phyloP scores from a whole-genome alignment of 129 eudicot genomes.

The Apium graveolens region DNA sequence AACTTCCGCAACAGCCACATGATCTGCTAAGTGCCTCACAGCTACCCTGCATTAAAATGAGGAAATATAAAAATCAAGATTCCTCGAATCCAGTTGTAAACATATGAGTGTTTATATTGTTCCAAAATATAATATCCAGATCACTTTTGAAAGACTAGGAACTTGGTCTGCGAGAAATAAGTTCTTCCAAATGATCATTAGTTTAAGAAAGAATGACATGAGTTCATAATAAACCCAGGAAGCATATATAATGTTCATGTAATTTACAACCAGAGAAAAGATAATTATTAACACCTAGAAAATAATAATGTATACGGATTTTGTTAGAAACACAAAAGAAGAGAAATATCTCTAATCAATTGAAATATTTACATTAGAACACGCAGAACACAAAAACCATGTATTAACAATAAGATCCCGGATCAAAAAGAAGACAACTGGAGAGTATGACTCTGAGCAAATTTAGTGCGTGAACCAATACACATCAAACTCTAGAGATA shows the following conservation, averaged over 20 bases:
- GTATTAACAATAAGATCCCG: neutral
- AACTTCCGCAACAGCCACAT: slow-evolving; percentile 65
- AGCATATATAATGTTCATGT: neutral
- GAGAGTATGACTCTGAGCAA: no score
- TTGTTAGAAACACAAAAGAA: neutral
- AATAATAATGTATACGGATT: no score
- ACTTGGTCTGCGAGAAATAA: neutral
- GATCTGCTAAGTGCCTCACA: slow-evolving; percentile 70
- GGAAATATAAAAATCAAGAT: neutral
- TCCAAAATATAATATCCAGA: no score
- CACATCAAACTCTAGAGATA: neutral
- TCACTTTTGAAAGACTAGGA: neutral
- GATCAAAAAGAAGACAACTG: neutral
- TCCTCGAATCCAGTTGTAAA: neutral
- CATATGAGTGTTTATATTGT: no score
- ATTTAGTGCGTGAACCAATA: neutral
- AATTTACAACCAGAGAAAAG: neutral
- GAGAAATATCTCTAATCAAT: neutral
- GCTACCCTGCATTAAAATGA: slow-evolving; percentile 56
- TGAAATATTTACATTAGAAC: neutral
- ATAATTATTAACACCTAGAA: no score
- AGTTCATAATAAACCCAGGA: neutral
- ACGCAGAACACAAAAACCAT: neutral
- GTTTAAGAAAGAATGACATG: neutral
- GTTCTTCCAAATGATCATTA: neutral